Base-by-base conservation (phyloP, 805 yeast genomes). In the Grigorovia yakushimaensis region DNA sequence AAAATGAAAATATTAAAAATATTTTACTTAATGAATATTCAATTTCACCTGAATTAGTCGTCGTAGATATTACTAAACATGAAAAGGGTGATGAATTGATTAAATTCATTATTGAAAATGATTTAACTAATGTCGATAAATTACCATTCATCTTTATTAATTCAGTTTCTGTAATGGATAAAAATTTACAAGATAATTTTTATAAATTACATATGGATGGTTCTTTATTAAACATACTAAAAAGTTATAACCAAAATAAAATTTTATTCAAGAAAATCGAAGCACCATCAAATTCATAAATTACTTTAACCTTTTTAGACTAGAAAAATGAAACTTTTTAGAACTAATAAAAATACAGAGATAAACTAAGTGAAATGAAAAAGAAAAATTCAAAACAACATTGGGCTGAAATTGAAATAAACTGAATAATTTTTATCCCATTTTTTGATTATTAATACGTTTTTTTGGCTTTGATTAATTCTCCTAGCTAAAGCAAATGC, bases 51-150 rank as follows among this genome's bases (percentile, higher is more conserved):
- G 70, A 73, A 40, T 87, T 88, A 1, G 65, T 73, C 5, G 72
- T 84, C 45, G 88, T 88, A 13, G 97, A 89, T 61, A 71, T 88
- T 44, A 95, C 88, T 64, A 73, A 72, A 58, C 95, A 88, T 62
- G 70, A 73, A 39, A 73, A 85, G 60, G 96, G 96, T 2, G 60
- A 67, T 3, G 80, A 73, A 52, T 72, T 89, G 51, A 95, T 88
- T 65, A 74, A 71, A 18, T 82, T 82, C 61, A 73, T 88, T 47
- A 41, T 39, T 19, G 35, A 42, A 17, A 45, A 49, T 17, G 51
- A 51, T 42, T 35, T 55, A 22, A 13, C 35, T 22, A 15, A 37
- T 11, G 38, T 38, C 10, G 22, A 43, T 6, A 18, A 39, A 13
- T 35, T 48, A 9, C 65, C 65, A 2, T 61, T 54, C 46, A 47